phyloP scores from a whole-genome alignment of 306 rosid species.

The Urtica urens region DNA sequence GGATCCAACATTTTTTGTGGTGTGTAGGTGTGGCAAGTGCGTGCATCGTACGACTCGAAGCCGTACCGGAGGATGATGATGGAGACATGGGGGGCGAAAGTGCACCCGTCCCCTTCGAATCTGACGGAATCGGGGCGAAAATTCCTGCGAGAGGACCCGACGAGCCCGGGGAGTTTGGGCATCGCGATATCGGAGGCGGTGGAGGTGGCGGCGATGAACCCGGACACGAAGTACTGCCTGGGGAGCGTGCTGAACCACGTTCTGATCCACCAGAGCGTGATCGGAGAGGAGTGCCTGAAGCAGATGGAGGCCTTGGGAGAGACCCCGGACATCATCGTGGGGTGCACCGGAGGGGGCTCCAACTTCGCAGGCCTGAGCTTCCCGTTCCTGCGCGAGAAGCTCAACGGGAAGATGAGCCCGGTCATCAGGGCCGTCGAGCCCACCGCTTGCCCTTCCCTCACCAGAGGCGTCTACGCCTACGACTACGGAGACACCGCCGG shows the following conservation, averaged over 20 bases:
- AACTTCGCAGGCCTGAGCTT: slow-evolving; percentile 91
- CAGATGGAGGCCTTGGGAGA: slow-evolving; percentile 93
- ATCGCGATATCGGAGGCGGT: slow-evolving; percentile 95
- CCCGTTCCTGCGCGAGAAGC: slow-evolving; percentile 80
- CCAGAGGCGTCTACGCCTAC: slow-evolving; percentile 66
- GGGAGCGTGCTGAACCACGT: slow-evolving; percentile 96
- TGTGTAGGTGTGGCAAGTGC: slow-evolving; percentile 91
- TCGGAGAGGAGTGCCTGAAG: slow-evolving; percentile 81
- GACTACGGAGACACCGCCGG: slow-evolving; percentile 90
- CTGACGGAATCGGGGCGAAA: slow-evolving; percentile 59
- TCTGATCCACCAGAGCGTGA: slow-evolving; percentile 80
- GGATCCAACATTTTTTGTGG: background rate
- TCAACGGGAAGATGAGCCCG: slow-evolving; percentile 62
- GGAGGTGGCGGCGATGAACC: slow-evolving; percentile 66
- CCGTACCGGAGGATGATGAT: slow-evolving; percentile 87
- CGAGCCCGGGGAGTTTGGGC: slow-evolving; percentile 90
- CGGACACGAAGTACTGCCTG: slow-evolving; percentile 66
- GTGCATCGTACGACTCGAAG: slow-evolving; percentile 78
- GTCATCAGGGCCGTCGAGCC: slow-evolving; percentile 91
- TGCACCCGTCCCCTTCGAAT: slow-evolving; percentile 82
- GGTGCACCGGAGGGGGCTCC: slow-evolving; percentile 94
- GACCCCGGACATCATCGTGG: slow-evolving; percentile 77
- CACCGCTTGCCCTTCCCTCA: slow-evolving; percentile 83
- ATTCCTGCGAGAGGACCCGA: slow-evolving; percentile 53
- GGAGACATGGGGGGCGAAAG: slow-evolving; percentile 98